phyloP scores from a whole-genome alignment of 805 yeast genomes.

The Metschnikowia lunata region DNA sequence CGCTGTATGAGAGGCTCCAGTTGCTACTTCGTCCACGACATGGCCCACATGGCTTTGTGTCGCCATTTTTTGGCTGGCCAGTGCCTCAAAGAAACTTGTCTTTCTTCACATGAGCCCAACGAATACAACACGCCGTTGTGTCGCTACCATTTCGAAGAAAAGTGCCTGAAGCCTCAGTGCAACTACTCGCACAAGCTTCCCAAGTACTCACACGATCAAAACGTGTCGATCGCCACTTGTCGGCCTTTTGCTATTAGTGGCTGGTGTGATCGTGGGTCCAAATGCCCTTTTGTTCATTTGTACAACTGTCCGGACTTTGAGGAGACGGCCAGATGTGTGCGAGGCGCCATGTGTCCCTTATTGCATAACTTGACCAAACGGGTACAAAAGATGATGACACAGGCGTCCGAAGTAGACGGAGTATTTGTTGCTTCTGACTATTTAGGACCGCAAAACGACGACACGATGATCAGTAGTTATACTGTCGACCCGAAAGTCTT shows the following conservation, averaged over 20 bases:
- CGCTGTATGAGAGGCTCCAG: constrained; percentile 46
- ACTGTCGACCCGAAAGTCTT: constrained; percentile 29
- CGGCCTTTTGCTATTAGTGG: constrained; percentile 66
- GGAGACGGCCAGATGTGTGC: constrained; percentile 54
- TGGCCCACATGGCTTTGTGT: constrained; percentile 52
- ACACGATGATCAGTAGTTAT: constrained; percentile 26
- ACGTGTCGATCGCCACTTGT: constrained; percentile 47
- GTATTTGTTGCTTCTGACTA: constrained; percentile 19
- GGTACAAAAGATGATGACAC: constrained; percentile 24
- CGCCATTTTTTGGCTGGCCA: constrained; percentile 41
- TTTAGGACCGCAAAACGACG: constrained; percentile 11
- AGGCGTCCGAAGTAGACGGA: constrained; percentile 17
- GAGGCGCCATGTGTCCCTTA: constrained; percentile 49
- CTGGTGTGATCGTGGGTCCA: constrained; percentile 58
- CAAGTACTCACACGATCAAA: constrained; percentile 42
- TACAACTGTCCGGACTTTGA: constrained; percentile 70
- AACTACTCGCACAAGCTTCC: constrained; percentile 44
- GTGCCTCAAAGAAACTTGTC: constrained; percentile 48
- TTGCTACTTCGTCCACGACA: constrained; percentile 55
- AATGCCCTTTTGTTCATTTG: constrained; percentile 54
- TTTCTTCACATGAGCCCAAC: constrained; percentile 51
- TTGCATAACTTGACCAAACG: constrained; percentile 38
- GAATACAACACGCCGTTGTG: constrained; percentile 53
- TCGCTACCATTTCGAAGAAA: constrained; percentile 22
- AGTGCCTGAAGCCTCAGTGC: constrained; percentile 46